Evolutionary conservation across 495 filamentous ascomycete species (phyloP).

Genomic region (Bacidia gigantensis): DNA sequence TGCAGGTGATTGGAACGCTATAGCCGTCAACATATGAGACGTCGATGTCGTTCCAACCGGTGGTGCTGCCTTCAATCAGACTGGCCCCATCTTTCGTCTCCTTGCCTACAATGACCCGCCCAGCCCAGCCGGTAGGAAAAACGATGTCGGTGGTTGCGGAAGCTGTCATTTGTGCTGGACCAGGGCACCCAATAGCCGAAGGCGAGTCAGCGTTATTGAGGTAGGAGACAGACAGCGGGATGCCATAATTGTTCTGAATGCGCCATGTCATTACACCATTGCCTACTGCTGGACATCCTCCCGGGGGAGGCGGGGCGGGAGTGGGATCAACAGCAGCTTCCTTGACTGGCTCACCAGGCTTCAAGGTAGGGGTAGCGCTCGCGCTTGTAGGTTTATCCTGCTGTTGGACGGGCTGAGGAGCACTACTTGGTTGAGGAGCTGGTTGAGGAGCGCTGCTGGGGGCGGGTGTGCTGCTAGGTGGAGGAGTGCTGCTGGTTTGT

Average conservation of each 20-base stretch:
- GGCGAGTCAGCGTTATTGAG: not conserved
- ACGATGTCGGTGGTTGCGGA: slow-evolving; percentile 4
- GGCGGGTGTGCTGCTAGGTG: not conserved
- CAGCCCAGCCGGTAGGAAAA: slow-evolving; percentile 17
- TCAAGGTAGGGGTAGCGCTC: not conserved
- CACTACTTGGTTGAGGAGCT: not conserved
- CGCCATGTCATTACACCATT: slow-evolving; percentile 7
- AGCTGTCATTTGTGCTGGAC: not conserved
- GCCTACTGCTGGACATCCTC: not conserved
- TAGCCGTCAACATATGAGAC: slow-evolving; percentile 21
- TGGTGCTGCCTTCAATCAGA: slow-evolving; percentile 18
- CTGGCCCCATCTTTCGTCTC: slow-evolving; percentile 8
- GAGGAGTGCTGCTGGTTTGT: not conserved
- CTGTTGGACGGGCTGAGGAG: not conserved
- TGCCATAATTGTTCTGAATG: slow-evolving; percentile 7
- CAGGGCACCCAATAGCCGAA: not conserved
- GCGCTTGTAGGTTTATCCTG: not conserved
- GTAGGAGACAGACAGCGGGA: slow-evolving; percentile 8
- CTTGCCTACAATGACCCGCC: slow-evolving; percentile 13
- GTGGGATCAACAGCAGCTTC: not conserved
- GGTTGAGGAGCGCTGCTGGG: too few relatives aligned
- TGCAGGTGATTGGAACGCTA: slow-evolving; percentile 20
- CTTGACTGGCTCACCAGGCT: not conserved
- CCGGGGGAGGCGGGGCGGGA: not conserved
- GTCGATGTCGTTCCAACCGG: slow-evolving; percentile 11